Conservation (phyloP, 2,329 filamentous ascomycete genomes). For the Leptographium procerum region DNA sequence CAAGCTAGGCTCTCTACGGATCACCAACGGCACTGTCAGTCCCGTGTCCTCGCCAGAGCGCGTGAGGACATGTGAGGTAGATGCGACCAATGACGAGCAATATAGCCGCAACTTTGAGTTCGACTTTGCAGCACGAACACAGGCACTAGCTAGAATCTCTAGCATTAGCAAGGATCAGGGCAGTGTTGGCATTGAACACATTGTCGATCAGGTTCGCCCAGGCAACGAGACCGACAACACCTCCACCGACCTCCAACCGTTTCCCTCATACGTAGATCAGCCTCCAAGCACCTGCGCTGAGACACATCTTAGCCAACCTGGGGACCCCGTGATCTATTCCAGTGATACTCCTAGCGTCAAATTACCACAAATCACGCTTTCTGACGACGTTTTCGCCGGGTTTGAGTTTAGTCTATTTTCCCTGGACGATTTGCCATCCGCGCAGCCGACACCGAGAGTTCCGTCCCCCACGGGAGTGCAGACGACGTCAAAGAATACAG, state of each 20-base stretch:
- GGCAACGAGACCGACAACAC: not conserved
- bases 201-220: not conserved
- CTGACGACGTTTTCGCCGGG: slow-evolving; percentile 14
- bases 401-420: slow-evolving; percentile 24
- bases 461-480: slow-evolving; percentile 20
- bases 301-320: not conserved
- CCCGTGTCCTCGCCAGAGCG: slow-evolving; percentile 24
- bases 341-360: not conserved
- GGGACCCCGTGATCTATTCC: not conserved
- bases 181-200: not conserved
- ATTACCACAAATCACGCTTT: slow-evolving; percentile 5
- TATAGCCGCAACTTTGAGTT: not conserved
- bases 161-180: not conserved
- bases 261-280: not conserved
- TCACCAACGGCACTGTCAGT: slow-evolving; percentile 46
- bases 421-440: slow-evolving; percentile 20
- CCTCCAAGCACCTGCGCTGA: not conserved
- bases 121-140: slow-evolving; percentile 1
- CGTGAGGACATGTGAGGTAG: not conserved
- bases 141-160: slow-evolving; percentile 7
- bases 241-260: not conserved
- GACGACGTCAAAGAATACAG: slow-evolving; percentile 36
- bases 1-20: slow-evolving; percentile 50
- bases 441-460: slow-evolving; percentile 17
- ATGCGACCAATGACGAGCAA: not conserved